Evolutionary conservation across 202 grass and related monocot species (phyloP), one percentile per base, ranked within the genome.

Genomic region (Musa balbisiana): DNA sequence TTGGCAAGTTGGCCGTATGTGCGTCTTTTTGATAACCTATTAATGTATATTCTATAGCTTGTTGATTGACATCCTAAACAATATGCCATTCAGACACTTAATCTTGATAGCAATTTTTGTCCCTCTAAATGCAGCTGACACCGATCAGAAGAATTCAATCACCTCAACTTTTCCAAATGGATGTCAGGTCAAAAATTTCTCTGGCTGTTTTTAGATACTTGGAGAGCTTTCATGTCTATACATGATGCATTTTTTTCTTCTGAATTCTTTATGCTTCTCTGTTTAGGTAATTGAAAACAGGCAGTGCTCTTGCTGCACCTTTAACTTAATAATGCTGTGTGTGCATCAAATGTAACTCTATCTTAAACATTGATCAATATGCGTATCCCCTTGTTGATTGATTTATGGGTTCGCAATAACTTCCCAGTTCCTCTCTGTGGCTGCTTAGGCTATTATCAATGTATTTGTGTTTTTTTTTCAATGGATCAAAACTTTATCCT

Each of bases 101-200:
- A 50, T 64, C n/a, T 19, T 60, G 12, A 15, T 52, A 66, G 17
- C 12, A 51, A 66, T 2, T 49, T 51, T 22, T 76, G 43, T 64
- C 22, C 53, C 62, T 64, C 13, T 77, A 24, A 22, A 59, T 77
- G 62, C 75, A 77, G 75, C 60, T 64, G 75, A 52, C 12, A 77
- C 60, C 52, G 9, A 5, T 16, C 20, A 53, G 2, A 77, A 66
- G 49, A 77, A 24, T 66, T 77, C 49, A 65, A 63, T 50, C 22
- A 43, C 11, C 9, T 15, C 60, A 52, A 65, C 60, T 52, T 77
- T 77, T 65, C 62, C 75, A 24, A 77, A 9, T 77, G 75, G 12
- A 49, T 66, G 64, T 59, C 59, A 77, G 75, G 75, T 77, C 19
- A 62, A 76, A 20, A 12, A 23, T 65, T 69, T 69, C 26, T 68